Percentiles rank a stretch among this genome's conserved stretches.
Evolutionary conservation across 208 protist genomes (phyloP).

Genomic region (Wallacemonas sp.): DNA sequence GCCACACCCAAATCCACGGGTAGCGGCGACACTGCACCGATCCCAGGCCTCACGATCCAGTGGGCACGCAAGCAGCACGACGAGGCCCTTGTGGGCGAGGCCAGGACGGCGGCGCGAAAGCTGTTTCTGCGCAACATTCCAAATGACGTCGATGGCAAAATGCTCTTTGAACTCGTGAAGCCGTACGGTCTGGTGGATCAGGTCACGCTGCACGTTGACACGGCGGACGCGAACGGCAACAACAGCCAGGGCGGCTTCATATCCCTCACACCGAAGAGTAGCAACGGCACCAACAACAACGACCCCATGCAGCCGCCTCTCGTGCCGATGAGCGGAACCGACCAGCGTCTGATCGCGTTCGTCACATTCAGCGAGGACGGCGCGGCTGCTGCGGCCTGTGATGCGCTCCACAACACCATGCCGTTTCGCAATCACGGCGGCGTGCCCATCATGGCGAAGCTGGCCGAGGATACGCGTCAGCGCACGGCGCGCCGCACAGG

Average conservation of each 20-base stretch:
- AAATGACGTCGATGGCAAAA: conserved; percentile 29
- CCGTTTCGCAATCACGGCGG: conserved; percentile 35
- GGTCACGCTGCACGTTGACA: conserved; percentile 68
- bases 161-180: conserved; percentile 35
- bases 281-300: background rate
- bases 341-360: conserved; percentile 66
- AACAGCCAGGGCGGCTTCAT: background rate
- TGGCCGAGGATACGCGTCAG: conserved; percentile 42
- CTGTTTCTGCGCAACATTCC: conserved; percentile 85
- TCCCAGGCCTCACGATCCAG: conserved; percentile 50
- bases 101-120: conserved; percentile 53
- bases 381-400: conserved; percentile 44
- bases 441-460: conserved; percentile 55
- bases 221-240: conserved; percentile 21
- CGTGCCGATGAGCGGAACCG: background rate
- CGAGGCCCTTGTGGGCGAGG: conserved; percentile 54
- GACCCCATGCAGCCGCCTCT: background rate
- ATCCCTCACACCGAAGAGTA: background rate
- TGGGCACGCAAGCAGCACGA: conserved; percentile 78
- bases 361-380: conserved; percentile 47
- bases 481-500: conserved; percentile 26
- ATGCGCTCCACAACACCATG: conserved; percentile 43
- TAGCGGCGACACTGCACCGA: conserved; percentile 15
- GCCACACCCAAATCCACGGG: conserved; percentile 18
- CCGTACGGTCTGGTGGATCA: conserved; percentile 44